A percentile compares a stretch with the other conserved stretches of the same genome.
phyloP scores from a whole-genome alignment of 768 basidiomycete species.

The Mycena latifolia region DNA sequence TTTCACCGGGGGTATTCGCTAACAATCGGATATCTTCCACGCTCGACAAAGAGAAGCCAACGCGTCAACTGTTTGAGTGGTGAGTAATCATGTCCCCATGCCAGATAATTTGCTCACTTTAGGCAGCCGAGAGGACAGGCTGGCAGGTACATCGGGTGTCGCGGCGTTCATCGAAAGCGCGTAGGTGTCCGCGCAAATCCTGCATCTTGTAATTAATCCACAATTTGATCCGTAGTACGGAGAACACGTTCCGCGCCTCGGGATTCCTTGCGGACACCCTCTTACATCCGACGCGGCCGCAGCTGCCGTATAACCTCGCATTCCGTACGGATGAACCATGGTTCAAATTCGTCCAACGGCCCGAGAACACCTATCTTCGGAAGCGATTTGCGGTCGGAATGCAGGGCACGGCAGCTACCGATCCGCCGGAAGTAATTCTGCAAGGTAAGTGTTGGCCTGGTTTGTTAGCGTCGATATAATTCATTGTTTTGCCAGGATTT shows the following conservation, averaged over 20 bases:
- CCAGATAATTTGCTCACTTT: neutral
- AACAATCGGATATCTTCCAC: constrained; percentile 47
- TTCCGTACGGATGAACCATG: neutral
- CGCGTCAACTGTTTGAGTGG: constrained; percentile 23
- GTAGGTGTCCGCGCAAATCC: too few relatives aligned
- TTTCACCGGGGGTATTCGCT: constrained; percentile 43
- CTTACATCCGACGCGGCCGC: neutral
- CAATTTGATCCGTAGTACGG: constrained; percentile 15
- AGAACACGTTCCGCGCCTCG: constrained; percentile 20
- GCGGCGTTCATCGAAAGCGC: constrained; percentile 30
- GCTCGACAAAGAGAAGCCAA: constrained; percentile 42
- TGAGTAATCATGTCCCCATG: constrained; percentile 4
- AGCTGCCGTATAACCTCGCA: constrained; percentile 3
- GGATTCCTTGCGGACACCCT: neutral
- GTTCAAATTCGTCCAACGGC: constrained; percentile 15
- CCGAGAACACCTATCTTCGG: constrained; percentile 7
- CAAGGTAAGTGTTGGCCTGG: constrained; percentile 3
- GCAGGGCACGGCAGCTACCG: constrained; percentile 26
- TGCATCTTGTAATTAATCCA: too few relatives aligned
- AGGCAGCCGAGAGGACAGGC: constrained; percentile 14
- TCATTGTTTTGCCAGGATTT: constrained; percentile 25
- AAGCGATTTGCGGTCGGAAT: constrained; percentile 18
- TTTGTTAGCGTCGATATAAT: neutral
- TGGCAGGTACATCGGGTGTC: constrained; percentile 26
- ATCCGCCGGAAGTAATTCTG: constrained; percentile 20